Evolutionary conservation across 2,329 filamentous ascomycete species (phyloP).

Genomic region (Aspergillus spinulosporus): DNA sequence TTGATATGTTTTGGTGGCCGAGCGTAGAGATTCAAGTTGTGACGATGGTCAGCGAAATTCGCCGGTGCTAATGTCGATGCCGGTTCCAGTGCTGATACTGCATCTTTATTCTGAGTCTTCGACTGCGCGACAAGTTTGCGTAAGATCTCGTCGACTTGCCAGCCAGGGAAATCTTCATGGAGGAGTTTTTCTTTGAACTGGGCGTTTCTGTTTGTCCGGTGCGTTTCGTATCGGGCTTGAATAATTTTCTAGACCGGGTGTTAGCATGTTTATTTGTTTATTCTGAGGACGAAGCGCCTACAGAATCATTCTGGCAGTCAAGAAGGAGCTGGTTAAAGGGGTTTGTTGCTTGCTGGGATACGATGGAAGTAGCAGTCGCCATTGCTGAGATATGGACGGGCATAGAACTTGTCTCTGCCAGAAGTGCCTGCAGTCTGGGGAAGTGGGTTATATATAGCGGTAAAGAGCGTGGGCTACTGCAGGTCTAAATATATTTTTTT

Average conservation of each 20-base stretch:
- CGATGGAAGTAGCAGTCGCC: conserved; percentile 2
- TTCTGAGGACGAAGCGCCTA: conserved; percentile 44
- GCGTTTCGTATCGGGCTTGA: conserved; percentile 69
- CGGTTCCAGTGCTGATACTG: conserved; percentile 45
- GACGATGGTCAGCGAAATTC: conserved; percentile 68
- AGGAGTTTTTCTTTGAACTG: conserved; percentile 76
- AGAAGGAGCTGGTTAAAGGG: conserved; percentile 74
- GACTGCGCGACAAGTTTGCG: conserved; percentile 59
- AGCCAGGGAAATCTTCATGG: conserved; percentile 64
- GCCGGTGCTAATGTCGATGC: conserved; percentile 46
- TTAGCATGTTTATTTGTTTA: not conserved
- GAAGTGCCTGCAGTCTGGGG: not conserved
- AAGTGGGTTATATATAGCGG: conserved; percentile 4
- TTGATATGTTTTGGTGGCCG: conserved; percentile 73
- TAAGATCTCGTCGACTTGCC: conserved; percentile 75
- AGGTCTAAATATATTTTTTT: conserved; percentile 1
- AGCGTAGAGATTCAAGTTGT: conserved; percentile 88
- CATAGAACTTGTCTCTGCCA: too few relatives aligned
- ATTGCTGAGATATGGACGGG: not conserved
- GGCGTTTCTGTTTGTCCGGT: conserved; percentile 72
- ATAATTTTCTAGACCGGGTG: conserved; percentile 46
- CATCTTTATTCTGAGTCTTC: conserved; percentile 45
- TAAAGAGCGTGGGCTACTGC: not conserved
- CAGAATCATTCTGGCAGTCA: conserved; percentile 65
- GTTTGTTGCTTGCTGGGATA: conserved; percentile 48